Conservation (phyloP, 805 yeast genomes). For the Wickerhamiella alocasiicola region DNA sequence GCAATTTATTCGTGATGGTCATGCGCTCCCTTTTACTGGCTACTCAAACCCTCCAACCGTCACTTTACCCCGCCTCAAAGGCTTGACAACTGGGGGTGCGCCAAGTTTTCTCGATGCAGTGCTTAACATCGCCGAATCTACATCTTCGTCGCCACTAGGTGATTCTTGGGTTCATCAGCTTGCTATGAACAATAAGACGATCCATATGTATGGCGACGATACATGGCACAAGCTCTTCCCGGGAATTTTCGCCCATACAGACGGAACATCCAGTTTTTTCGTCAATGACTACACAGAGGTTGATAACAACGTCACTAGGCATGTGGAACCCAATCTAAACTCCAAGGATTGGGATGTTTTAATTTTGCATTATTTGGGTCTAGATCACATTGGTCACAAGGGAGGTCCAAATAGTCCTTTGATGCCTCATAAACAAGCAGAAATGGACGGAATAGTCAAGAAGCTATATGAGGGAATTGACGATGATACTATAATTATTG, state of each 20-base stretch:
- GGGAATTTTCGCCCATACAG: constrained; percentile 44
- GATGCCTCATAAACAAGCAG: constrained; percentile 73
- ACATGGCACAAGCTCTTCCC: constrained; percentile 94
- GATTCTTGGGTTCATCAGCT: constrained; percentile 85
- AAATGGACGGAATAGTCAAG: constrained; percentile 65
- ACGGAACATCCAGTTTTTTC: constrained; percentile 88
- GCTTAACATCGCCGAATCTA: constrained; percentile 84
- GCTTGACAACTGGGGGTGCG: constrained; percentile 86
- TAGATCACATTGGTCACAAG: constrained; percentile 96
- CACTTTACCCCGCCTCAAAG: constrained; percentile 84
- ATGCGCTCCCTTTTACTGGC: constrained; percentile 82
- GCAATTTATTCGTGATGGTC: constrained; percentile 44
- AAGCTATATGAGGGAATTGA: constrained; percentile 35
- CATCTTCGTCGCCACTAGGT: constrained; percentile 56
- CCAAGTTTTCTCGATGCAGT: constrained; percentile 93
- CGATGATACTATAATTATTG: constrained; percentile 50
- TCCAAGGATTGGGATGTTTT: constrained; percentile 62
- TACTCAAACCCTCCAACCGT: constrained; percentile 94
- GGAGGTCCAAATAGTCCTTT: constrained; percentile 76
- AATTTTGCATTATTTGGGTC: constrained; percentile 80
- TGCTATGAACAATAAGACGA: constrained; percentile 28
- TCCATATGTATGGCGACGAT: constrained; percentile 93
- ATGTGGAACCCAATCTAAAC: constrained; percentile 48
- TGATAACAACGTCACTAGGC: constrained; percentile 85
- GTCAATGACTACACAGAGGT: constrained; percentile 94